Evolutionary conservation across 768 basidiomycete genomes (phyloP).

Genomic region (Mycena chlorophos): DNA sequence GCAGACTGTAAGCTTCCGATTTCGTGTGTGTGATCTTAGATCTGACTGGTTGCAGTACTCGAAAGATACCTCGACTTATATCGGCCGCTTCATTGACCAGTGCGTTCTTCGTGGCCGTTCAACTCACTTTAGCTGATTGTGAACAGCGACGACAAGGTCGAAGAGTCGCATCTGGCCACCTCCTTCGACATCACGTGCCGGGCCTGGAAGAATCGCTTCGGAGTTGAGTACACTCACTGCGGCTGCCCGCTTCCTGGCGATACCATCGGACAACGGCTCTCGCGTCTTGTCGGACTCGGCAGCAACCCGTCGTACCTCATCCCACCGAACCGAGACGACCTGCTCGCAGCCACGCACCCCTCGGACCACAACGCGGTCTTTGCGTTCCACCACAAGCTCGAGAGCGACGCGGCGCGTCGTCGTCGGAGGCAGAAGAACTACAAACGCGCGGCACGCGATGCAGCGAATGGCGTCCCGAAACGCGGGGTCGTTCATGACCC

Average conservation of each 20-base stretch:
- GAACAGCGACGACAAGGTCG: constrained; percentile 50
- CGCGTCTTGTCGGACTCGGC: neutral
- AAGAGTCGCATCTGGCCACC: constrained; percentile 43
- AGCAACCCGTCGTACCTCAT: neutral
- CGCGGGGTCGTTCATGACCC: constrained; percentile 9
- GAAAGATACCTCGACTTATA: constrained; percentile 40
- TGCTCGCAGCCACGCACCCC: neutral
- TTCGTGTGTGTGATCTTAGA: neutral
- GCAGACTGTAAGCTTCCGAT: constrained; percentile 13
- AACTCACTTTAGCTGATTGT: neutral
- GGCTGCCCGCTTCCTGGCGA: neutral
- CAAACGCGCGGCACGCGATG: constrained; percentile 29
- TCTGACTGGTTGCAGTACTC: constrained; percentile 34
- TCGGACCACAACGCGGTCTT: neutral
- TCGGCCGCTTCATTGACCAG: constrained; percentile 57
- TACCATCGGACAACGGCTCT: neutral
- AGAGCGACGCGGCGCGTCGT: constrained; percentile 24
- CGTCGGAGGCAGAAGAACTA: constrained; percentile 27
- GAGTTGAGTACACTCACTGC: constrained; percentile 24
- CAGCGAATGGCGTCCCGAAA: constrained; percentile 4
- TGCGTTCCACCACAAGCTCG: constrained; percentile 29
- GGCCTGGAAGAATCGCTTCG: constrained; percentile 52
- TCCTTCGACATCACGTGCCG: constrained; percentile 52
- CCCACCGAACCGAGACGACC: neutral
- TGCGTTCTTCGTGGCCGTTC: constrained; percentile 32